Evolutionary conservation across 129 eudicot species (phyloP), one percentile per base, ranked within the genome.

Genomic region (Flaveria trinervia): DNA sequence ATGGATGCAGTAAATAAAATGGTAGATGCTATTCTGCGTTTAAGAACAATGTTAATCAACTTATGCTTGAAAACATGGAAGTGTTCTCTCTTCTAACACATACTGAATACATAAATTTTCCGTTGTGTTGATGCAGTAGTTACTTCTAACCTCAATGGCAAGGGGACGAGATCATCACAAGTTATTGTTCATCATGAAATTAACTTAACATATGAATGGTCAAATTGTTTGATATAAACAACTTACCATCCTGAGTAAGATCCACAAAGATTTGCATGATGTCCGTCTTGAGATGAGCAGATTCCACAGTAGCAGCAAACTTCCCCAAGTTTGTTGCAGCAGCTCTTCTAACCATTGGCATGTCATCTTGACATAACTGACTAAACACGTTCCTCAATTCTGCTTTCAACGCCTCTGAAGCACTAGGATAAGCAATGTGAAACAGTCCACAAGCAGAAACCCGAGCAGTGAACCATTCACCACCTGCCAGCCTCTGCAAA

Each of bases 381-480:
- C 89, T 85, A 77, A 89, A 95, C 36, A 91, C 85, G 9, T 94
- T 83, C 79, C 97, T 86, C 66, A 95, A 59, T 80, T 95, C 99
- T n/a, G 96, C 78, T 86, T 91, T 95, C 76, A 91, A 83, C 71
- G 76, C 20, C 64, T 91, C 96, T 20, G 99, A 82, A 30, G 99
- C 96, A 88, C 99, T 95, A 16, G 99, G 88, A 77, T 95, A 95
- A 48, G 96, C 99, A 77, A 95, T 88, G 65, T 95, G 97, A 84
- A 95, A 91, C 66, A 95, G 82, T 64, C 99, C 99, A 80, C 99
- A 95, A 50, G 99, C 96, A 52, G 97, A 95, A 54, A 95, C 97
- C 66, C 99, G 87, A 55, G 99, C 97, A 3, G 99, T 95, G 74
- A 95, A 95, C 99, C 99, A 95, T 79, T 95, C 99, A 76, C 99